Conservation (phyloP, 2,329 filamentous ascomycete genomes). For the Dryadomyces quercivorus region DNA sequence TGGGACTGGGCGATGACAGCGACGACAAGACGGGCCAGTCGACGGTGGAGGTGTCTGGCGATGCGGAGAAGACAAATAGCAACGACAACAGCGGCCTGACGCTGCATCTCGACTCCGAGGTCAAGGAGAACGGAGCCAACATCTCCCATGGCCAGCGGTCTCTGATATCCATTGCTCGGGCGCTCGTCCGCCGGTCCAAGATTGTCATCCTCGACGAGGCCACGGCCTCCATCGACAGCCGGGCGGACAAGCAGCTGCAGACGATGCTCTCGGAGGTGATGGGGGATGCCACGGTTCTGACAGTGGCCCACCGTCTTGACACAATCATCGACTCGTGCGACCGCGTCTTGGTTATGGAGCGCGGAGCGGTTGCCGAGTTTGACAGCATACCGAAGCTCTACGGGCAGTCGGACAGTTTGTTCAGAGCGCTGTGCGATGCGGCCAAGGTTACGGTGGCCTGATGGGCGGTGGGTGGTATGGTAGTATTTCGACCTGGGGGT, state of each 20-base stretch:
- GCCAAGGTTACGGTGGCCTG: neutral
- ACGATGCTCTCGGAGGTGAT: slow-evolving; percentile 2
- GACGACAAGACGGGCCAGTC: neutral
- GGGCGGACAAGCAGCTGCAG: slow-evolving; percentile 6
- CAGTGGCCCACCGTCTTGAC: slow-evolving; percentile 9
- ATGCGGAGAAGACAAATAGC: neutral
- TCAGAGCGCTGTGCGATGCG: slow-evolving; percentile 3
- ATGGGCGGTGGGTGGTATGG: too few relatives aligned
- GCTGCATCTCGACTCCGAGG: slow-evolving; percentile 4
- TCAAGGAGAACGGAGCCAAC: slow-evolving; percentile 8
- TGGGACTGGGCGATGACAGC: slow-evolving; percentile 54
- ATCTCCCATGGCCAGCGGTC: slow-evolving; percentile 76
- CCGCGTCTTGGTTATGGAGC: slow-evolving; percentile 72
- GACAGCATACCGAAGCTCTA: slow-evolving; percentile 3
- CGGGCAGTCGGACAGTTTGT: neutral
- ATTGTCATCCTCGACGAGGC: slow-evolving; percentile 94
- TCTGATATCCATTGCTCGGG: slow-evolving; percentile 76
- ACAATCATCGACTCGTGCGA: slow-evolving; percentile 33
- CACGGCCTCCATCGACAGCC: slow-evolving; percentile 71
- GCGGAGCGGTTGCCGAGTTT: neutral
- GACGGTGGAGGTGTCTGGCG: neutral
- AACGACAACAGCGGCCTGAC: neutral
- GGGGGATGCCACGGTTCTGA: slow-evolving; percentile 6
- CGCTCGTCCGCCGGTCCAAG: slow-evolving; percentile 72
- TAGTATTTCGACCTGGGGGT: neutral